Conservation (phyloP, 805 yeast species). For the Barnettozyma sucrosica region DNA sequence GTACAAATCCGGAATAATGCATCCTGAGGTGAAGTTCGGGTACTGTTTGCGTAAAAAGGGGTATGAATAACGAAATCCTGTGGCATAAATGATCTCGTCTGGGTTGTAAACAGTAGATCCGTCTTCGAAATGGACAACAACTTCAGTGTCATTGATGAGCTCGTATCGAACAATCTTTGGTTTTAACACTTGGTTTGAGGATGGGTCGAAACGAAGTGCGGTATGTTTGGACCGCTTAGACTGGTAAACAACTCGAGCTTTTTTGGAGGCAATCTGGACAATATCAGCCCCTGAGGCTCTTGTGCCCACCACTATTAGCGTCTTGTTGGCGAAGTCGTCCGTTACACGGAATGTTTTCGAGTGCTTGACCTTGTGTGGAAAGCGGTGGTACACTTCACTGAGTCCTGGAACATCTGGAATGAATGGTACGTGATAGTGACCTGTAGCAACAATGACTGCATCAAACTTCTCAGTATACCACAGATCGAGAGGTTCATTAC, state of each 20-base stretch:
- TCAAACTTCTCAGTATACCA: slow-evolving; percentile 36
- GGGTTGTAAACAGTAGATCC: slow-evolving; percentile 38
- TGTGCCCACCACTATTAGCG: slow-evolving; percentile 56
- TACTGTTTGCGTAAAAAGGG: slow-evolving; percentile 42
- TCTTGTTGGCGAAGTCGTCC: slow-evolving; percentile 25
- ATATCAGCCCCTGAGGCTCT: slow-evolving; percentile 66
- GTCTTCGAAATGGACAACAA: slow-evolving; percentile 35
- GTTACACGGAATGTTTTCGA: slow-evolving; percentile 42
- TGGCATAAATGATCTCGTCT: slow-evolving; percentile 55
- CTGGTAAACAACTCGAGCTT: slow-evolving; percentile 8
- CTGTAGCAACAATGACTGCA: slow-evolving; percentile 45
- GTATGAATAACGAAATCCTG: slow-evolving; percentile 57
- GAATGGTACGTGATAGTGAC: slow-evolving; percentile 49
- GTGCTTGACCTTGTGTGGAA: slow-evolving; percentile 22
- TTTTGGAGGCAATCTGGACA: slow-evolving; percentile 25
- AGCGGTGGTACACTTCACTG: slow-evolving; percentile 19
- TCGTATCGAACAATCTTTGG: slow-evolving; percentile 33
- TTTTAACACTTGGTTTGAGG: slow-evolving; percentile 29
- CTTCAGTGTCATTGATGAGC: slow-evolving; percentile 24
- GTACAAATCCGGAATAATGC: slow-evolving; percentile 25
- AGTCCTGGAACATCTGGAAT: slow-evolving; percentile 46
- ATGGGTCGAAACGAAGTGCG: slow-evolving; percentile 11
- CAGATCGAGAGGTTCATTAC: slow-evolving; percentile 24
- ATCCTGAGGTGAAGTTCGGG: slow-evolving; percentile 25
- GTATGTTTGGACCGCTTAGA: slow-evolving; percentile 29